Evolutionary conservation across 2,329 filamentous ascomycete species (phyloP), one percentile per base, ranked within the genome.

Genomic region (Sphaerulina populicola): DNA sequence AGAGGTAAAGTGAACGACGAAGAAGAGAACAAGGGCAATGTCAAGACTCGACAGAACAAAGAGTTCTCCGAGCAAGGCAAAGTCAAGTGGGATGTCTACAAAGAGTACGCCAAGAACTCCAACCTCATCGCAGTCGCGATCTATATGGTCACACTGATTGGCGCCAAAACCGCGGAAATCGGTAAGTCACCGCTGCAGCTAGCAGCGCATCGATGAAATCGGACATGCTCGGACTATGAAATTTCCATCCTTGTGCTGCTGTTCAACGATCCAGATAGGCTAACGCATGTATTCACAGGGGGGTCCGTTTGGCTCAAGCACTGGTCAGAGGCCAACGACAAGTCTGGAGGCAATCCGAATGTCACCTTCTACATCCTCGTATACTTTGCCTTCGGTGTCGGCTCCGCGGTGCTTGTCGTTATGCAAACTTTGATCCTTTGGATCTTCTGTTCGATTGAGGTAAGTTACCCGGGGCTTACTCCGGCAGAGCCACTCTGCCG

Each of bases 381-480:
- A 58, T 98, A 98, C 72, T 93, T 98, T 70, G 88, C 86, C 12
- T 87, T 98, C 69, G 94, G 93, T 43, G 79, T 98, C 46, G 91
- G 91, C 30, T 84, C 87, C 23, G 85, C 93, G 37, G 77, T 80
- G 39, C 75, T 98, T 57, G 91, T 94, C 2, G 88, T 97, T 38
- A 66, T 94, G 29, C 93, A 97, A 71, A 97, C 91, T 5, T 74
- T 98, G 60, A 89, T 98, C 57, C 76, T 98, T 27, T 98, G 93
- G 93, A 97, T 98, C 59, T 97, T 98, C 73, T 98, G 94, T 72
- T 97, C 93, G 4, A 98, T 98, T 57, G 93, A 98, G 79, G 85
- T 88, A 74, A 64, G 75, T 68, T n/a, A 41, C 35, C 42, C 33
- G 44, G 9, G 37, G 23, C 49, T 15, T 31, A 53, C 40, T 48